Conservation (phyloP, 2,329 filamentous ascomycete species). For the Blastomyces silverae region DNA sequence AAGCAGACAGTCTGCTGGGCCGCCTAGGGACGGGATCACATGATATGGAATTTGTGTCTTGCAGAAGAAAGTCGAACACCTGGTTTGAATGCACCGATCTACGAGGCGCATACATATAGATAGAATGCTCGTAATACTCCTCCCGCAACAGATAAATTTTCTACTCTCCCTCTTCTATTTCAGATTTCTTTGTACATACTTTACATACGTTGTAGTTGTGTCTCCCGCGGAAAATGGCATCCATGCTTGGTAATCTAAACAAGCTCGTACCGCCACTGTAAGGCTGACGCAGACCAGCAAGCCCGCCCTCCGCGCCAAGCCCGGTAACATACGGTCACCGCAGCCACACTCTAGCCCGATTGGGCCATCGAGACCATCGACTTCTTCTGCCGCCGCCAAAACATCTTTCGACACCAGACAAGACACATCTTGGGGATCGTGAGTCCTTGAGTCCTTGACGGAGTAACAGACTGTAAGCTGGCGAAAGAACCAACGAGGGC, state of each 20-base stretch:
- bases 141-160: background rate
- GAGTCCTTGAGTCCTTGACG: too few species aligned
- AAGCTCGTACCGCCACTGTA: background rate
- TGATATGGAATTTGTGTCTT: background rate
- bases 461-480: too few species aligned
- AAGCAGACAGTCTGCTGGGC: too few species aligned
- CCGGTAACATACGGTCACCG: background rate
- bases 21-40: background rate
- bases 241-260: too few species aligned
- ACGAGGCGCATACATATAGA: background rate
- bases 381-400: too few species aligned
- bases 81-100: background rate
- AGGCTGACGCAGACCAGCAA: background rate
- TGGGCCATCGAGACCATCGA: background rate
- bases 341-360: slow-evolving; percentile 7
- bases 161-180: background rate
- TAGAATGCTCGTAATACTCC: background rate
- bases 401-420: too few species aligned
- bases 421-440: too few species aligned
- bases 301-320: background rate
- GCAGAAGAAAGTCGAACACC: too few species aligned
- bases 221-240: too few species aligned
- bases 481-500: background rate
- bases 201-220: too few species aligned
- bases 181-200: too few species aligned